Percentiles rank a stretch among this genome's conserved stretches.
Conservation (phyloP, 2,329 filamentous ascomycete species). For the Pestalotiopsis sp. region DNA sequence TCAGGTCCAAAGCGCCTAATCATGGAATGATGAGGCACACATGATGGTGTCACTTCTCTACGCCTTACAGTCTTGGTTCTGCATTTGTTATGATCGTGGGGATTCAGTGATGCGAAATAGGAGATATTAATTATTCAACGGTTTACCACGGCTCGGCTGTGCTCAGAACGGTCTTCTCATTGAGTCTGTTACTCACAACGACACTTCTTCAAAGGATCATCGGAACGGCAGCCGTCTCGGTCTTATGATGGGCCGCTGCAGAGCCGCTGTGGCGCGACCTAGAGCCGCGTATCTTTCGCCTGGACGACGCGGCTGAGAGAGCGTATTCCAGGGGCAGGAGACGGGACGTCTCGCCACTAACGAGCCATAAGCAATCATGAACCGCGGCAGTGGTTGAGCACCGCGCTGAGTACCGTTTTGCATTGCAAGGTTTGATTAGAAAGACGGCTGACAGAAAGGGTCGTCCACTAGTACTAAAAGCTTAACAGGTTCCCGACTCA, state of each 20-base stretch:
- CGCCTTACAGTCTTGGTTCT: neutral
- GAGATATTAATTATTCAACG: neutral
- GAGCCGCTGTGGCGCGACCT: neutral
- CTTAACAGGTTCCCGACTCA: neutral
- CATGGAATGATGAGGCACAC: neutral
- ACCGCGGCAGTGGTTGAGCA: neutral
- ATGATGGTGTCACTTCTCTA: conserved; percentile 1
- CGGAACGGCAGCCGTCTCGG: neutral
- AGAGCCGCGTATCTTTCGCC: neutral
- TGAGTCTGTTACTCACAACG: neutral
- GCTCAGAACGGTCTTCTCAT: neutral
- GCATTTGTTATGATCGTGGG: neutral
- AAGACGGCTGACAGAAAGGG: conserved; percentile 1
- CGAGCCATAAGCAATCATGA: neutral
- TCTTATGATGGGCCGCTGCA: neutral
- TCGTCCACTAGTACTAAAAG: neutral
- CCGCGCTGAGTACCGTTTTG: neutral
- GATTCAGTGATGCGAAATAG: neutral
- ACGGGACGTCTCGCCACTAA: neutral
- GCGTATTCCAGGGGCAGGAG: neutral
- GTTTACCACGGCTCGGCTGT: neutral
- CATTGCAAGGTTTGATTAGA: conserved; percentile 3
- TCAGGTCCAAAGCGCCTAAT: neutral
- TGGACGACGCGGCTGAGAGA: neutral
- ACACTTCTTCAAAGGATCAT: neutral